Conservation (phyloP, 139 green algal species). For the Chlorella sp. region DNA sequence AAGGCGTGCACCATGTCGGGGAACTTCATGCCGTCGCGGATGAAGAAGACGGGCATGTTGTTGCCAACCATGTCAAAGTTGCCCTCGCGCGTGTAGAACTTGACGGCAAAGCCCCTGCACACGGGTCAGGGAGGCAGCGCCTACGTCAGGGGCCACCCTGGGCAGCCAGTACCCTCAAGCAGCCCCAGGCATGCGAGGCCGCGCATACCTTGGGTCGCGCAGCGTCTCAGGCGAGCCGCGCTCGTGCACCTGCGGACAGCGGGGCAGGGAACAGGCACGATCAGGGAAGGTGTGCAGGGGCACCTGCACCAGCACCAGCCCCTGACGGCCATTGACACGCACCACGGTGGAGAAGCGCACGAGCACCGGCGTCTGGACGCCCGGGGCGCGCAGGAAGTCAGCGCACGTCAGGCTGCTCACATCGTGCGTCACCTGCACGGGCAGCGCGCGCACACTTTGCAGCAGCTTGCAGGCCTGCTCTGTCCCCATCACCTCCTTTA, state of each 20-base stretch:
- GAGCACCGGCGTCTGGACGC: constrained; percentile 91
- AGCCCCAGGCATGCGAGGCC: too few relatives aligned
- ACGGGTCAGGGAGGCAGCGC: too few relatives aligned
- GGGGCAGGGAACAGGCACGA: too few relatives aligned
- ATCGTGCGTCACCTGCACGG: constrained; percentile 86
- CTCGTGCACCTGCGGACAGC: constrained; percentile 26
- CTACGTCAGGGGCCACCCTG: too few relatives aligned
- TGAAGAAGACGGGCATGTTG: constrained; percentile 92
- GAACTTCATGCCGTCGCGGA: constrained; percentile 96
- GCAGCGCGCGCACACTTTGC: neutral
- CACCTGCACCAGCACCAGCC: too few relatives aligned
- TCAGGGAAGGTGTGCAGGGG: too few relatives aligned
- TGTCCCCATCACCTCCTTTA: too few relatives aligned
- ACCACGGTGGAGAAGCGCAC: constrained; percentile 92
- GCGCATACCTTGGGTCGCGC: constrained; percentile 62
- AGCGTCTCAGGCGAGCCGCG: constrained; percentile 84
- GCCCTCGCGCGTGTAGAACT: constrained; percentile 96
- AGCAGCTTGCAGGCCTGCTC: too few relatives aligned
- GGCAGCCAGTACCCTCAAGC: too few relatives aligned
- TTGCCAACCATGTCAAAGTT: constrained; percentile 90
- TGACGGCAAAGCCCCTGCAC: constrained; percentile 94
- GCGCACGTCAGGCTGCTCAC: constrained; percentile 88
- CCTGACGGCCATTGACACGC: too few relatives aligned
- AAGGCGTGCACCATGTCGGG: constrained; percentile 94
- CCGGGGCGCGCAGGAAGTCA: constrained; percentile 89